Base-by-base conservation (phyloP, 1,284 basidiomycete genomes). In the Ustilago hordei region DNA sequence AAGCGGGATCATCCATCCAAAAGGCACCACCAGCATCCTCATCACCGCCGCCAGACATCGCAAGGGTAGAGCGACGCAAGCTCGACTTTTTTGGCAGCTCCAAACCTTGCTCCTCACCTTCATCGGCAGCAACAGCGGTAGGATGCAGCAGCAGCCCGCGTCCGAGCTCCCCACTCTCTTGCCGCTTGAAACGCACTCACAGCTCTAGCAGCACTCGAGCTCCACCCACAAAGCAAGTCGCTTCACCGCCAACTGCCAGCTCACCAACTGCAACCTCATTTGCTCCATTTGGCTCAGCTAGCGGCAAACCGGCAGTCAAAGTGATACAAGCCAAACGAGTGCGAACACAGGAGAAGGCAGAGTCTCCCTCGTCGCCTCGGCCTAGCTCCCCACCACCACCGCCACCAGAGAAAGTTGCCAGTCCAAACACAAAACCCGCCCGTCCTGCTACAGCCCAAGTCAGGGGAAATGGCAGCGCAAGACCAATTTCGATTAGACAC, bases 61-160 rank as follows among this genome's bases (percentile, higher is more conserved):
- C 68, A 3, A 53, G 62, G 8, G 19, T 28, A 8, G 68, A 69
- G 45, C 52, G 69, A 31, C 62, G 60, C 19, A 72, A 66, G 38
- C 23, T 77, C 23, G 52, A 77, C 66, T 77, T 77, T 43, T 77
- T 77, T 38, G 66, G 69, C 48, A 34, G 12, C 32, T 36, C 45
- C 11, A 45, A 52, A 41, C 8, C 53, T 4, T 34, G 43, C 6
- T n/a, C 50, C 8, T 52, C 55, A 12, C 47, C 41, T 19, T 34
- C n/a, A 28, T 8, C 48, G 12, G 23, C 36, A 35, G 34, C 59
- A 55, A 31, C 58, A 2, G 23, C 39, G 17, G n/a, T 13, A 8
- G 55, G 15, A 19, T 19, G 59, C 3, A 60, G 50, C 62, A 70
- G 58, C 36, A 58, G 60, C 36, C 35, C 60, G 15, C 55, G 65